Base-by-base conservation (phyloP, 352 stramenopile genomes). In the Elongisporangium anandrum region DNA sequence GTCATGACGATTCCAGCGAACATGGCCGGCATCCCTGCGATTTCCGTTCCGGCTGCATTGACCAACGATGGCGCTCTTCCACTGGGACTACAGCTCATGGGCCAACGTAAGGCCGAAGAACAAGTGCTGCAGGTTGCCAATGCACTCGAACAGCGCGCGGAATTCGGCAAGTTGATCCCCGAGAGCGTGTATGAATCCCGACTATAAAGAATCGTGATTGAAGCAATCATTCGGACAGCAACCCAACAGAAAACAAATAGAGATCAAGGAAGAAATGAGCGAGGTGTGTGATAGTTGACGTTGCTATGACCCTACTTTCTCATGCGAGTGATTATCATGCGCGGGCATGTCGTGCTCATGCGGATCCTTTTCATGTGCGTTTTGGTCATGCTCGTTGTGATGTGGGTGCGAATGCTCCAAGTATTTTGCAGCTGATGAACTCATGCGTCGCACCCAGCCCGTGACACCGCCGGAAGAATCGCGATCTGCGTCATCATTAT, bases 1-100 rank as follows among this genome's bases (percentile, higher is more conserved):
- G 85, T 98, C 21, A 95, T 97, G 75, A 98, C 91, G 2, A 88
- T 97, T 21, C 87, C 90, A 9, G 83, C 86, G 2, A 97, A 88
- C 58, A 77, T 98, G 55, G 91, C 91, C 0, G 87, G 91, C 7
- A 53, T 98, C 1, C 92, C 92, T 21, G 75, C 90, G 6, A 72
- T 98, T 15, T 96, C 88, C 2, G 53, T 97, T 20, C 88, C 88
- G 2, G 75, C 73, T 9, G 80, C 82, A 20, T 62, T 89, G 20
- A 93, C 81, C 10, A 81, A 21, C 15, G 69, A 77, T 10, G 75
- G 70, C 4, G 61, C 78, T 13, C 75, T 90, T 38, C 83, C 87
- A n/a, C 76, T 94, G 4, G 81, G 85, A 20, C 69, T 94, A 0
- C 87, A 95, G 60, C 74, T 95, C 47, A 92, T 95, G 70, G 77